Evolutionary conservation across 352 stramenopile genomes (phyloP).

Genomic region (Pythium pyrilobum): DNA sequence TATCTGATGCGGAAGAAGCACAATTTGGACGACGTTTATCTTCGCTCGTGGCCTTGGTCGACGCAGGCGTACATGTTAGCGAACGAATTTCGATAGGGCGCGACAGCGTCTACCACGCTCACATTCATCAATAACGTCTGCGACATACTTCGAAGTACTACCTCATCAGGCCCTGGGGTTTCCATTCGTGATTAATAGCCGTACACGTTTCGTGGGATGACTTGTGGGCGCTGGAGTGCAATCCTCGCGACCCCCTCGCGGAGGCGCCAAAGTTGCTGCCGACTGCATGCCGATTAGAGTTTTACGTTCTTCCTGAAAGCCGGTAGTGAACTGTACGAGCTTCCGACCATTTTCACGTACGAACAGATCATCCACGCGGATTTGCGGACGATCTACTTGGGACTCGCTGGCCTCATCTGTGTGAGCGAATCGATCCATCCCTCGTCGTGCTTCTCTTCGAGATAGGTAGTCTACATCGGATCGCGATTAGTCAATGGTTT

Average conservation of each 20-base stretch:
- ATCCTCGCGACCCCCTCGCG: no score
- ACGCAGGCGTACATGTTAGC: constrained; percentile 36
- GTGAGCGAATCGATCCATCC: constrained; percentile 4
- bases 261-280: not conserved
- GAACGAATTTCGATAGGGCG: constrained; percentile 21
- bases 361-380: constrained; percentile 10
- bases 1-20: constrained; percentile 33
- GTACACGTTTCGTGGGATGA: not conserved
- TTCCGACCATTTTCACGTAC: not conserved
- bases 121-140: constrained; percentile 29
- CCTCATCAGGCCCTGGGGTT: constrained; percentile 29
- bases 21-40: constrained; percentile 16
- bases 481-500: not conserved
- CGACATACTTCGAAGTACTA: constrained; percentile 14
- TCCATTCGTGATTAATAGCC: constrained; percentile 8
- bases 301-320: not conserved
- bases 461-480: not conserved
- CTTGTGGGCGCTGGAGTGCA: constrained; percentile 33
- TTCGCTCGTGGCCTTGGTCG: constrained; percentile 27
- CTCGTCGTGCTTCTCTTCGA: constrained; percentile 2
- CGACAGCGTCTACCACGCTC: constrained; percentile 23
- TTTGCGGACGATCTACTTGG: constrained; percentile 15
- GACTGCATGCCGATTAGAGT: not conserved
- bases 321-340: not conserved
- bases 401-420: not conserved